phyloP scores from a whole-genome alignment of 2,329 filamentous ascomycete species.

The Rosellinia necatrix region DNA sequence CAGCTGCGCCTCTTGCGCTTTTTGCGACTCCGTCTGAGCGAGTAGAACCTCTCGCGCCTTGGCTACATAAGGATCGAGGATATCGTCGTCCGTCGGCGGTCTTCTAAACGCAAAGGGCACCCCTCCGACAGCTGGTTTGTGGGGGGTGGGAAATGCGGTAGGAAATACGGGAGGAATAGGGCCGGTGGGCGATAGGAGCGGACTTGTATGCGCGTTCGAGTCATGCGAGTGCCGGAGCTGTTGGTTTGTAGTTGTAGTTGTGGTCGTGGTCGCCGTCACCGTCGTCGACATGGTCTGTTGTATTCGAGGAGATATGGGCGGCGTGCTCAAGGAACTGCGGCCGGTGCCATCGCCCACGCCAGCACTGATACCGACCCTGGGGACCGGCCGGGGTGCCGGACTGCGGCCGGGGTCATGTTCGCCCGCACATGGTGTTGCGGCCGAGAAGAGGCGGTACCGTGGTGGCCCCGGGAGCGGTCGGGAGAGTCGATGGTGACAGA shows the following conservation, averaged over 20 bases:
- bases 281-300: conserved; percentile 2
- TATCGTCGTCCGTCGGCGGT: background rate
- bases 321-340: background rate
- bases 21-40: conserved; percentile 20
- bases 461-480: background rate
- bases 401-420: background rate
- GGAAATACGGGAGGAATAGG: no score
- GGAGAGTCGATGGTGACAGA: conserved; percentile 21
- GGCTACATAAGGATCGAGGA: conserved; percentile 28
- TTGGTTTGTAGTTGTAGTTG: no score
- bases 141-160: no score
- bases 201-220: no score
- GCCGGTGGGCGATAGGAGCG: no score
- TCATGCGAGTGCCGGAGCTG: background rate
- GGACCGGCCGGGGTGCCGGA: background rate
- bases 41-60: conserved; percentile 33
- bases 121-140: no score
- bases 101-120: background rate
- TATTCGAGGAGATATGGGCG: no score
- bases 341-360: background rate
- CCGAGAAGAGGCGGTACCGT: conserved; percentile 2
- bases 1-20: conserved; percentile 1
- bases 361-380: background rate
- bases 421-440: background rate
- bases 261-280: no score